These are phyloP conservation scores for Penstemon barbatus DNA, from an alignment of 257 asterid species.

Conservation along the genomic window DNA sequence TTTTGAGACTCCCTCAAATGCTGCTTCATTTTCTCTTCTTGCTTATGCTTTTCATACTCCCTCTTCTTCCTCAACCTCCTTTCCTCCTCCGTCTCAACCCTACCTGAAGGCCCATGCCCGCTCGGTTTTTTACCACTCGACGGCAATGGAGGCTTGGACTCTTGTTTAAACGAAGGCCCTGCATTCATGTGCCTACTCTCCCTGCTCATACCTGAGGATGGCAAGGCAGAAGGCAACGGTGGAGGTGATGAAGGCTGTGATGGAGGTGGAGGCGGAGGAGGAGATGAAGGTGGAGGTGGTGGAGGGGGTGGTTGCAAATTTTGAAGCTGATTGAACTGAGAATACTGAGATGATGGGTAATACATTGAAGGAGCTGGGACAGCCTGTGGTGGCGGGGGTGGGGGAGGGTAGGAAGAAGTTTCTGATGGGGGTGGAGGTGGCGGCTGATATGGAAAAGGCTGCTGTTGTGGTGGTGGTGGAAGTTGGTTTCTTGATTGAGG, in stretches of 20 bases:
- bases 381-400: constrained; percentile 52
- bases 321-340: constrained; percentile 45
- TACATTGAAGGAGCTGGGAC: constrained; percentile 54
- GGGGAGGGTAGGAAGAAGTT: constrained; percentile 63
- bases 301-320: constrained; percentile 32
- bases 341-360: constrained; percentile 50
- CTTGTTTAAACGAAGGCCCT: constrained; percentile 44
- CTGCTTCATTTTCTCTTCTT: constrained; percentile 80
- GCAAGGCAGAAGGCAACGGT: constrained; percentile 11
- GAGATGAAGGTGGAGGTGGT: constrained; percentile 64
- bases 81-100: constrained; percentile 90
- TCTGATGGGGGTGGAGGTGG: constrained; percentile 74
- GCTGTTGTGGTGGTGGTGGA: constrained; percentile 31
- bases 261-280: constrained; percentile 80
- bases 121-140: constrained; percentile 39
- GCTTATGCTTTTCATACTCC: constrained; percentile 77
- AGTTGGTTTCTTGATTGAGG: too few relatives aligned
- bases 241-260: constrained; percentile 58
- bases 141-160: constrained; percentile 60
- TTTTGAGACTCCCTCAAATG: constrained; percentile 78
- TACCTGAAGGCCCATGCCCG: constrained; percentile 24
- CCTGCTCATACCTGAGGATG: constrained; percentile 43
- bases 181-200: constrained; percentile 49
- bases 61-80: constrained; percentile 80
- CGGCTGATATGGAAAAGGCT: constrained; percentile 56